Evolutionary conservation across 371 early-diverging fungal species (phyloP).

Genomic region (Astathelohania contejeani): DNA sequence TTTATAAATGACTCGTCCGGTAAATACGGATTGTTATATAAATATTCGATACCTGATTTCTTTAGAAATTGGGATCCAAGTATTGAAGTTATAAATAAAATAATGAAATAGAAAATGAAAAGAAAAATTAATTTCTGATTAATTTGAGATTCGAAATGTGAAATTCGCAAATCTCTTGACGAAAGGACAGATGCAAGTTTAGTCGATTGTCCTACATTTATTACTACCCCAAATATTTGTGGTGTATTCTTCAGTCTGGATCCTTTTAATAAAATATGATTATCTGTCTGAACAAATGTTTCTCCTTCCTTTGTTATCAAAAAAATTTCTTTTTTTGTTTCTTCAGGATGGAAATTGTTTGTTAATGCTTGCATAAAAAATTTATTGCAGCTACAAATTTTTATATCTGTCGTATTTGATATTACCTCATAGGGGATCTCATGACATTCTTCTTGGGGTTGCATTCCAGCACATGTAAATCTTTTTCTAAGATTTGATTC

Average conservation of each 20-base stretch:
- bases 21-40: conserved; percentile 15
- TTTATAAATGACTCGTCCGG: conserved; percentile 17
- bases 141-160: conserved; percentile 33
- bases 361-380: conserved; percentile 14
- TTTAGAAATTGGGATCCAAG: conserved; percentile 33
- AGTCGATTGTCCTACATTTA: conserved; percentile 73
- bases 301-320: conserved; percentile 25
- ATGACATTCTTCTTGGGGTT: not conserved
- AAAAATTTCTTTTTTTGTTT: conserved; percentile 20
- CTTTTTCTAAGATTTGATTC: conserved; percentile 71
- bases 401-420: not conserved
- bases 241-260: conserved; percentile 69
- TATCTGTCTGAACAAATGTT: conserved; percentile 59
- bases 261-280: conserved; percentile 71
- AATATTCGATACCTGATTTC: conserved; percentile 23
- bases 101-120: conserved; percentile 38
- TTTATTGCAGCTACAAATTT: conserved; percentile 8
- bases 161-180: conserved; percentile 49
- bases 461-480: not conserved
- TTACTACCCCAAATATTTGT: conserved; percentile 63
- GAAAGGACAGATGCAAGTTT: conserved; percentile 67
- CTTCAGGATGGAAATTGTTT: conserved; percentile 4
- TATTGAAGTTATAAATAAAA: conserved; percentile 39
- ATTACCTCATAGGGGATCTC: not conserved
- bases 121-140: conserved; percentile 25